Evolutionary conservation across 192 early-diverging fungal species (phyloP), one percentile per base, ranked within the genome.

Genomic region (Polychytrium aggregatum): DNA sequence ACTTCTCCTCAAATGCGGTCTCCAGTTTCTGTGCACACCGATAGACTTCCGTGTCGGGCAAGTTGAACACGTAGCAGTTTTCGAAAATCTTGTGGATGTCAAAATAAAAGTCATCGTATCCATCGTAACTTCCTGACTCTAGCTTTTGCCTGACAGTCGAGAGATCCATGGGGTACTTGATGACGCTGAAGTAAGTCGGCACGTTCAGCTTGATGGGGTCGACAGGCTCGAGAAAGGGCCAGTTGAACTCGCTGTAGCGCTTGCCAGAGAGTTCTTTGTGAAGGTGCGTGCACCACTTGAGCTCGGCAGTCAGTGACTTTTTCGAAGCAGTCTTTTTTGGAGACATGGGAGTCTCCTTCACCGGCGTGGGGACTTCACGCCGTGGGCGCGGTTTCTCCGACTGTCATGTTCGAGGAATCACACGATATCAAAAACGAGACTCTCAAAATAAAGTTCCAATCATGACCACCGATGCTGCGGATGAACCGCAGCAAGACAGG

Each of bases 91-190:
- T 68, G 10, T 79, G 75, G 18, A 82, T 57, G 53, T 94, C 90
- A 0, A 73, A 70, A 52, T 82, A 80, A 49, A 87, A 89, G 37
- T 83, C 83, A 13, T 78, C 71, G 7, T 73, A 60, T 25, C 55
- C 57, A 11, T 53, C 39, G 55, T 94, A 94, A 14, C 69, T 62
- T 3, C 74, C 77, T 33, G 55, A 41, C 36, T 87, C 81, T 5
- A 90, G 64, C 62, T 82, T 82, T 39, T 61, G 57, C 55, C 71
- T 65, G 11, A 94, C 81, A 0, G 90, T 94, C 22, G 73, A 68
- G 33, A 94, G 55, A 56, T 94, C 90, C 86, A 94, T 94, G 7
- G 90, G 90, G 46, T 83, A 51, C 48, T 86, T 90, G 64, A 94
- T 74, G 22, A 97, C 73, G 2, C 64, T 65, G 25, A 78, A 75